Evolutionary conservation across 1,284 basidiomycete species (phyloP), one percentile per base, ranked within the genome.

Genomic region (Ganoderma multipileum): DNA sequence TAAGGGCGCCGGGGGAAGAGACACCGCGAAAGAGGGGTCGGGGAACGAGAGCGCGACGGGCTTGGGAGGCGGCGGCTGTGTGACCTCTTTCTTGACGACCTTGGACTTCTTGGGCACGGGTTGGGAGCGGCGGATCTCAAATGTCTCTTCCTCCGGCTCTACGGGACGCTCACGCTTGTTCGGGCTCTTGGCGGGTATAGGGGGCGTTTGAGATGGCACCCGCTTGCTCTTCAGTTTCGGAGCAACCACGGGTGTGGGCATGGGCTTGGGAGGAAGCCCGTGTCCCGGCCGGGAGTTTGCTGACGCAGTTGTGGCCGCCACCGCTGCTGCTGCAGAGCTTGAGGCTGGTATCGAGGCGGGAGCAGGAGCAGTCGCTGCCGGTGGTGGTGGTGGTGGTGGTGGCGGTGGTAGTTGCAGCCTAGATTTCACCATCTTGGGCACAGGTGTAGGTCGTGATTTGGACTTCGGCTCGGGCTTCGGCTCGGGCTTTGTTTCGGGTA

Each of bases 91-190:
- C 69, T 67, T 55, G 4, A 62, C 60, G 11, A 69, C n/a, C 41
- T 69, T 72, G 54, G 63, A 39, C 30, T 66, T 70, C 66, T 72
- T 72, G 9, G 20, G 50, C 2, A 58, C 54, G 3, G 74, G 70
- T 47, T 68, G 74, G 11, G 82, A 79, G 18, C 78, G 76, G 23
- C 80, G 79, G 62, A 82, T 79, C 55, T 77, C 78, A 14, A 82
- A 77, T 33, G 80, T 79, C 63, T 86, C 85, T 61, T 80, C 82
- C 33, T 83, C 76, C n/a, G 79, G 77, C 16, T 82, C 79, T 69
- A 85, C 83, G 2, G 71, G 69, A n/a, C 59, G 60, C 33, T 66
- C 69, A 28, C 75, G 78, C 67, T 77, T 79, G 65, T 69, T 75
- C 16, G 61, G 14, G 63, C 61, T 68, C 63, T 70, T 62, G 47